Conservation (phyloP, 306 rosid genomes). For the Leucaena leucocephala region DNA sequence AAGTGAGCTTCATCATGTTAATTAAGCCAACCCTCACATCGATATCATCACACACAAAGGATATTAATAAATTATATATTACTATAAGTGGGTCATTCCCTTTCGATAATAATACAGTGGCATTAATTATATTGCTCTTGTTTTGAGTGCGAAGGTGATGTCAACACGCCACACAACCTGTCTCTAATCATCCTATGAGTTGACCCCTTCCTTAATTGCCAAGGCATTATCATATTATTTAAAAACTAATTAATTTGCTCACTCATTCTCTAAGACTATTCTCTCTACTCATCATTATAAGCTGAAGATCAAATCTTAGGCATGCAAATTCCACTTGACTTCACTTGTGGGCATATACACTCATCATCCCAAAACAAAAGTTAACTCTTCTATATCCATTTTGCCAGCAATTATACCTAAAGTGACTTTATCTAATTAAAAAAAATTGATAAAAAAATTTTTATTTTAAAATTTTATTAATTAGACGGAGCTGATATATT, state of each 20-base stretch:
- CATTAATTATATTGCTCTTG: no score
- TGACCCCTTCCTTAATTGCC: slow-evolving; percentile 1
- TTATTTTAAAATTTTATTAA: no score
- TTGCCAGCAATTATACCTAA: background rate
- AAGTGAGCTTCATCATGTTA: background rate
- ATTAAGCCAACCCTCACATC: background rate
- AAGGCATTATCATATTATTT: slow-evolving; percentile 20
- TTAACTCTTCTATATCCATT: background rate
- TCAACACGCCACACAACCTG: background rate
- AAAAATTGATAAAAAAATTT: no score
- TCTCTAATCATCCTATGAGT: background rate
- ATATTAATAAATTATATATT: background rate
- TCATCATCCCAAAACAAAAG: background rate
- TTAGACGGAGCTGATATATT: no score
- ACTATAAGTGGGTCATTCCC: background rate
- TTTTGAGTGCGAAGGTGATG: background rate
- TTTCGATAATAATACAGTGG: background rate
- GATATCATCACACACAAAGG: background rate
- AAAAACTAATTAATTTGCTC: background rate
- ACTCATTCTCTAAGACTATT: background rate
- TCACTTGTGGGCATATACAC: background rate
- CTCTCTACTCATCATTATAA: background rate
- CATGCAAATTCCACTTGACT: slow-evolving; percentile 9
- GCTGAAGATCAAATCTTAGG: background rate
- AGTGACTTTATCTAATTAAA: background rate